These are phyloP conservation scores for Tolypocladium cylindrosporum DNA, from an alignment of 2,329 filamentous ascomycete species.

Conservation along the genomic window DNA sequence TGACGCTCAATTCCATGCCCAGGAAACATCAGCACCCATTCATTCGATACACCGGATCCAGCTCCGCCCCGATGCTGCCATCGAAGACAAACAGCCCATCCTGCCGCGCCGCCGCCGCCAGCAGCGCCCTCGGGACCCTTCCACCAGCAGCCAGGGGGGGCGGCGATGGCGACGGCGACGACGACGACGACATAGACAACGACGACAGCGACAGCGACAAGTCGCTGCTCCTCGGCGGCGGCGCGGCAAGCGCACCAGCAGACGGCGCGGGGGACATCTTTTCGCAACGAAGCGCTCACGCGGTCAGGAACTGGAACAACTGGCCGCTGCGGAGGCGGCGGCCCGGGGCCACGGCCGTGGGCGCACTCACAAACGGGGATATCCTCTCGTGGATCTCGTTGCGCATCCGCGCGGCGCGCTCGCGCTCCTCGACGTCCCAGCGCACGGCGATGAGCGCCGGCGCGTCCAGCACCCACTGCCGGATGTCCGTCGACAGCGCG, in stretches of 20 bases:
- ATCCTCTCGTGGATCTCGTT: slow-evolving; percentile 36
- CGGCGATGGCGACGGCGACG: not conserved
- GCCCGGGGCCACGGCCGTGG: not conserved
- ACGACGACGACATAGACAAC: not conserved
- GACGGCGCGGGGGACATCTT: not conserved
- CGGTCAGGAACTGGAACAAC: not conserved
- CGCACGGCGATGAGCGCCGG: slow-evolving; percentile 42
- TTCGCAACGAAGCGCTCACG: not conserved
- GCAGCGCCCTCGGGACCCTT: not conserved
- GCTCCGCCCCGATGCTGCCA: not conserved
- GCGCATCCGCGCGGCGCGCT: slow-evolving; percentile 31
- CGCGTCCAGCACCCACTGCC: slow-evolving; percentile 43
- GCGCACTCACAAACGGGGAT: slow-evolving; percentile 13
- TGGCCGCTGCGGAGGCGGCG: not conserved
- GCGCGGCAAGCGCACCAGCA: not conserved
- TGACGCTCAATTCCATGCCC: not conserved
- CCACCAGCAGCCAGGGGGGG: not conserved
- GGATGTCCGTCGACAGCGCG: slow-evolving; percentile 37
- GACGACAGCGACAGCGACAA: not conserved
- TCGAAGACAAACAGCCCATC: not conserved
- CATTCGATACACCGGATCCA: not conserved
- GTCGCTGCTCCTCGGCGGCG: not conserved
- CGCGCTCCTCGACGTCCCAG: slow-evolving; percentile 52
- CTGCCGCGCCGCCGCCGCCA: not conserved
- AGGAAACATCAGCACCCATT: not conserved